These are phyloP conservation scores for Rhizoclosmatium globosum DNA, from an alignment of 192 early-diverging fungal genomes.

Conservation along the genomic window DNA sequence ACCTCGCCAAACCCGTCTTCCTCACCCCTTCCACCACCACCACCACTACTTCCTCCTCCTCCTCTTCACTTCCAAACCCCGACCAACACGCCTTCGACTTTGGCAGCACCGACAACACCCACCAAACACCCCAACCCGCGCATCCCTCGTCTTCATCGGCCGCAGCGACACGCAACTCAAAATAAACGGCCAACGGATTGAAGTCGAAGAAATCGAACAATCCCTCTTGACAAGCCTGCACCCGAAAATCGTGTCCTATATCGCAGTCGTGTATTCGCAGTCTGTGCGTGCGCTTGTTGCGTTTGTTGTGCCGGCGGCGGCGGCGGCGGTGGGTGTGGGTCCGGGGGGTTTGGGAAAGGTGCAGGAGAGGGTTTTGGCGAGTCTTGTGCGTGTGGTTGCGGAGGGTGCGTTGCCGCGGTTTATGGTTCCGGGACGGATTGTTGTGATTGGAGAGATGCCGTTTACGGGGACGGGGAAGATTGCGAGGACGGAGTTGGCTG, in stretches of 20 bases:
- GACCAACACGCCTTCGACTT: too few relatives aligned
- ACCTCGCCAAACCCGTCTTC: constrained; percentile 7
- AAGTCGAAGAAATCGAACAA: constrained; percentile 39
- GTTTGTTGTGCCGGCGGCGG: constrained; percentile 19
- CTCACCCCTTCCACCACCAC: too few relatives aligned
- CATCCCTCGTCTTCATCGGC: constrained; percentile 27
- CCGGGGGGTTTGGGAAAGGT: background rate
- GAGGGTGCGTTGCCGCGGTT: constrained; percentile 10
- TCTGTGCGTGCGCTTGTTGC: constrained; percentile 11
- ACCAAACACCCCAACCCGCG: too few relatives aligned
- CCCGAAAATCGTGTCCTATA: background rate
- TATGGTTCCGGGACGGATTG: constrained; percentile 31
- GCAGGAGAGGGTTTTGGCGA: background rate
- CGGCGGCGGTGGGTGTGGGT: background rate
- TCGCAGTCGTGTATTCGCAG: constrained; percentile 30
- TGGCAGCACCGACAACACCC: too few relatives aligned
- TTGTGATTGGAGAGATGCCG: constrained; percentile 17
- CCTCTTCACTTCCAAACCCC: too few relatives aligned
- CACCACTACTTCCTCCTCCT: too few relatives aligned
- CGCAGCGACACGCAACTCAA: constrained; percentile 37
- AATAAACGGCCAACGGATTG: constrained; percentile 32
- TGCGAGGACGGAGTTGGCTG: constrained; percentile 4
- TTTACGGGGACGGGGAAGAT: constrained; percentile 32
- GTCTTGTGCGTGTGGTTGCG: constrained; percentile 6
- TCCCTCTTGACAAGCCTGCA: background rate